Evolutionary conservation across 495 filamentous ascomycete species (phyloP).

Genomic region (Neurospora tetrasperma): DNA sequence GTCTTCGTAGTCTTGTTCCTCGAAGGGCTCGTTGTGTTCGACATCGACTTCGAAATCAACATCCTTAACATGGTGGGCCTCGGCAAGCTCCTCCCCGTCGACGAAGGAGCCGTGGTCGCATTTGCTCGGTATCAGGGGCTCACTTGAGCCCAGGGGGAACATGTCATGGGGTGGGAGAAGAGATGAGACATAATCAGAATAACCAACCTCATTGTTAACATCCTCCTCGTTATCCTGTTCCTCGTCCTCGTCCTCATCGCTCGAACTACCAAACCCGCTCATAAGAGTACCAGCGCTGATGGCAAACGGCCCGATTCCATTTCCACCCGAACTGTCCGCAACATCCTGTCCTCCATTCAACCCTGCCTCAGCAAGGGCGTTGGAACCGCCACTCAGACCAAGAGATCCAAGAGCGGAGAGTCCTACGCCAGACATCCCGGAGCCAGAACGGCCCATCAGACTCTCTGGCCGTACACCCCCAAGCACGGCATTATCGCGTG

Average conservation of each 20-base stretch:
- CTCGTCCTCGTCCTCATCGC: slow-evolving; percentile 94
- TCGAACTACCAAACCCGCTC: slow-evolving; percentile 91
- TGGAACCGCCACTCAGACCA: slow-evolving; percentile 46
- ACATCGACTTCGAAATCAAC: slow-evolving; percentile 4
- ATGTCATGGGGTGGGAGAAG: not conserved
- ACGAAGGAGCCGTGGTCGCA: not conserved
- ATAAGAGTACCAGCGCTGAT: slow-evolving; percentile 60
- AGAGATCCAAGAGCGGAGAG: slow-evolving; percentile 35
- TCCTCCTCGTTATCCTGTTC: slow-evolving; percentile 75
- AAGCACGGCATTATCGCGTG: slow-evolving; percentile 97
- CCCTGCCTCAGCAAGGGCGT: slow-evolving; percentile 67
- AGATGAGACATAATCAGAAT: slow-evolving; percentile 11
- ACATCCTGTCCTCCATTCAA: slow-evolving; percentile 65
- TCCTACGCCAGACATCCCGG: slow-evolving; percentile 28
- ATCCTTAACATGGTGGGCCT: not conserved
- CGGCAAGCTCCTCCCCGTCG: not conserved
- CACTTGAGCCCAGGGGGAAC: slow-evolving; percentile 5
- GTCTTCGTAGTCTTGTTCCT: not conserved
- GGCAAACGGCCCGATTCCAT: slow-evolving; percentile 55
- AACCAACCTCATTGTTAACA: slow-evolving; percentile 42
- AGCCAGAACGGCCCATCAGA: slow-evolving; percentile 11
- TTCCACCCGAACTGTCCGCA: slow-evolving; percentile 52
- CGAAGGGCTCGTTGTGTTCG: slow-evolving; percentile 2
- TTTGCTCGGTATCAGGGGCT: slow-evolving; percentile 3
- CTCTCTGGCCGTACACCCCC: slow-evolving; percentile 84